Percentiles rank a stretch among this genome's conserved stretches.
phyloP scores from a whole-genome alignment of 116 monocot species.

The Papilionanthe hybrid region DNA sequence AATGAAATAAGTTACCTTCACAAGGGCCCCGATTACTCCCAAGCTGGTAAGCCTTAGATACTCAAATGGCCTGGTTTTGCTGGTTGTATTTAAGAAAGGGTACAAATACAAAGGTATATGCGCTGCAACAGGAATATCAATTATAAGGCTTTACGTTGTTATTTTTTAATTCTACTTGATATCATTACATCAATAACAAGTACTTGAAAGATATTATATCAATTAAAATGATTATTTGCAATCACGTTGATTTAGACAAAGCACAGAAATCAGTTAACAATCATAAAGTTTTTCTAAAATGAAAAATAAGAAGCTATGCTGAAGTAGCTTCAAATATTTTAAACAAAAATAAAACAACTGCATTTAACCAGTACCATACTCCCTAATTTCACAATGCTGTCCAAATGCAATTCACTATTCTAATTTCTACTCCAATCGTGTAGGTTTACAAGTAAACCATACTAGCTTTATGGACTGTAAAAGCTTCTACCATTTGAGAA shows the following conservation, averaged over 20 bases:
- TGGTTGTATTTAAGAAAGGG: constrained; percentile 86
- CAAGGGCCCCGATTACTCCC: constrained; percentile 93
- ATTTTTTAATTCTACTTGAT: background rate
- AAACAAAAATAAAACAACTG: no score
- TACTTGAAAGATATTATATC: background rate
- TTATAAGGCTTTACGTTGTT: background rate
- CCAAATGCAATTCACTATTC: no score
- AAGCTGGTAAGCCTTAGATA: constrained; percentile 86
- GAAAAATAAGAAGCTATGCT: background rate
- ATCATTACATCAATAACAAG: background rate
- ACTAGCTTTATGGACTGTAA: no score
- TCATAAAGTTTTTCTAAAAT: background rate
- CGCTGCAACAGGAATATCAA: constrained; percentile 38
- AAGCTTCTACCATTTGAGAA: no score
- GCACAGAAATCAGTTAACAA: background rate
- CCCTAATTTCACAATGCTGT: no score
- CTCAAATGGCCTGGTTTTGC: constrained; percentile 82
- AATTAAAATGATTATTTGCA: background rate
- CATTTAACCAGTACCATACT: no score
- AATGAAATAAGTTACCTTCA: constrained; percentile 56
- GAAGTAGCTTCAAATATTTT: no score
- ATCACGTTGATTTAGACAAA: background rate
- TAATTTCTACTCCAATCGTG: no score
- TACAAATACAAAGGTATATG: constrained; percentile 90
- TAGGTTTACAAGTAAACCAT: no score